phyloP scores from a whole-genome alignment of 2,329 filamentous ascomycete genomes.

The Myriosclerotinia duriaeana region DNA sequence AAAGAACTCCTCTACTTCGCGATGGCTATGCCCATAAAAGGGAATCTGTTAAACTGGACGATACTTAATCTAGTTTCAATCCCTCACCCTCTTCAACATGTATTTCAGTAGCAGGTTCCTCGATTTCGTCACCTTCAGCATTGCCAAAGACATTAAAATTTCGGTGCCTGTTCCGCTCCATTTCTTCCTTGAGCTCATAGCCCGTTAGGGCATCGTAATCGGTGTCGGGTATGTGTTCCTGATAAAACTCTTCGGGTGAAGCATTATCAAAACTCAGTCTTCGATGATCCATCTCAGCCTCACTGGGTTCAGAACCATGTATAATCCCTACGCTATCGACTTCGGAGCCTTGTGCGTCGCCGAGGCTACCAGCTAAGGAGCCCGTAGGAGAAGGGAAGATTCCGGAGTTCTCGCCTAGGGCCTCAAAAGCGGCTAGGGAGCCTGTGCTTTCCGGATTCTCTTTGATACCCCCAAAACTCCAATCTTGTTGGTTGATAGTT shows the following conservation, averaged over 20 bases:
- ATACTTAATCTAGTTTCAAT: constrained; percentile 33
- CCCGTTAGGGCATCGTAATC: constrained; percentile 29
- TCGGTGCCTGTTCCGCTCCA: constrained; percentile 26
- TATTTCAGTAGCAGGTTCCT: constrained; percentile 39
- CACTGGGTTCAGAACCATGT: constrained; percentile 38
- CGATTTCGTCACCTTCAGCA: constrained; percentile 30
- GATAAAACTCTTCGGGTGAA: constrained; percentile 30
- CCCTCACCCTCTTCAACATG: constrained; percentile 40
- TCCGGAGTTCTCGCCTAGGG: not conserved
- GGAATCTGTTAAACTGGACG: not conserved
- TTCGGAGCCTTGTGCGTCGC: constrained; percentile 28
- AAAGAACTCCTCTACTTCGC: constrained; percentile 9
- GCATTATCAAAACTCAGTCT: constrained; percentile 35
- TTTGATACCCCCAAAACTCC: constrained; percentile 16
- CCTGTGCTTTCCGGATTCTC: constrained; percentile 7
- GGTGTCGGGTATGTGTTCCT: constrained; percentile 32
- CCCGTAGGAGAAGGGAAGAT: constrained; percentile 33
- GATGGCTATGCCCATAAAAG: not conserved
- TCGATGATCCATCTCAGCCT: constrained; percentile 29
- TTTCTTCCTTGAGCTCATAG: constrained; percentile 18
- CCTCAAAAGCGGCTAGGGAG: no score
- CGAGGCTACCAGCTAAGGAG: constrained; percentile 32
- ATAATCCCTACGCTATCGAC: constrained; percentile 28
- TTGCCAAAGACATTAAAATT: constrained; percentile 21
- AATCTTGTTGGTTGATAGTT: constrained; percentile 14